Evolutionary conservation across 495 filamentous ascomycete species (phyloP).

Genomic region (Filosporella fistucella): DNA sequence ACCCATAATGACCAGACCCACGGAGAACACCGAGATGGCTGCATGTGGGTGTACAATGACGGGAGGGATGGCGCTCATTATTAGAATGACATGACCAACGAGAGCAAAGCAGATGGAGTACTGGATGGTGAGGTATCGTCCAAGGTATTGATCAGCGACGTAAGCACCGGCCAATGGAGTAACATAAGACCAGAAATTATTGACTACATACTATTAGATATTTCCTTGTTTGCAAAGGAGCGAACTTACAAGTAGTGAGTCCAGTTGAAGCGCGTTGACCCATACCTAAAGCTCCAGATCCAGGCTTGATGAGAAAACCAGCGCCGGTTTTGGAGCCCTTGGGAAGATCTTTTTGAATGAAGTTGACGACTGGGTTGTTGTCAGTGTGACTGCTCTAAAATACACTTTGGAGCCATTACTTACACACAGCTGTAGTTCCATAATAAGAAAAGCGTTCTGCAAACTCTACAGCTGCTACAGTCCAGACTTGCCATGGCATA

Average conservation of each 20-base stretch:
- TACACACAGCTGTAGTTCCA: constrained; percentile 29
- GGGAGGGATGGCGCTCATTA: constrained; percentile 44
- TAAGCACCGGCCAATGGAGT: constrained; percentile 52
- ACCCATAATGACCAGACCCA: constrained; percentile 51
- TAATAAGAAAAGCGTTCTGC: constrained; percentile 56
- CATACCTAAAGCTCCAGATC: constrained; percentile 52
- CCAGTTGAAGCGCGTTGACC: constrained; percentile 55
- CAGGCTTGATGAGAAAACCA: constrained; percentile 46
- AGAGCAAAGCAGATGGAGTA: constrained; percentile 53
- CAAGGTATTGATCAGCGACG: constrained; percentile 52
- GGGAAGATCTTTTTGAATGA: constrained; percentile 47
- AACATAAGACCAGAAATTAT: constrained; percentile 48
- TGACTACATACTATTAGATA: background rate
- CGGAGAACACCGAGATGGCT: constrained; percentile 48
- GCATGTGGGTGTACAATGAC: constrained; percentile 49
- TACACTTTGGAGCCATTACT: constrained; percentile 7
- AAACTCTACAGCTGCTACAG: constrained; percentile 51
- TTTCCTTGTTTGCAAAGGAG: constrained; percentile 40
- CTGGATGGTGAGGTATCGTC: constrained; percentile 55
- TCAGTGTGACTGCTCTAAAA: background rate
- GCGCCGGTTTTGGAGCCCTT: constrained; percentile 48
- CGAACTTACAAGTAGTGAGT: constrained; percentile 45
- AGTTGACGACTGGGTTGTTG: constrained; percentile 53
- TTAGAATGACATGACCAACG: constrained; percentile 56
- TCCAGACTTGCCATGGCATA: constrained; percentile 40